Percentiles rank a stretch among this genome's conserved stretches.
Evolutionary conservation across 257 asterid species (phyloP).

Genomic region (Nicotiana otophora): DNA sequence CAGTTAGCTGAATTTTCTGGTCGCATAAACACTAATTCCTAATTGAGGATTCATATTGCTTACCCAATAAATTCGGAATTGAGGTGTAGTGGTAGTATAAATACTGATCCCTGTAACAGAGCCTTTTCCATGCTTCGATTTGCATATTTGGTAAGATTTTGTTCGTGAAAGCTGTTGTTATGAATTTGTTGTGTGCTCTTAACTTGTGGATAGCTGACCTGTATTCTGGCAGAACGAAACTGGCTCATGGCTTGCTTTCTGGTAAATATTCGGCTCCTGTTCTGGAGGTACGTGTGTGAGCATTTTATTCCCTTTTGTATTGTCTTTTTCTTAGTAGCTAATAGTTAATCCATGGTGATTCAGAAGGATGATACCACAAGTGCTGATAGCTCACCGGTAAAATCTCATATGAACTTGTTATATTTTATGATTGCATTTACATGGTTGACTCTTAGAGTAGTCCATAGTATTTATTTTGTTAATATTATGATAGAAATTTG

Average conservation of each 20-base stretch:
- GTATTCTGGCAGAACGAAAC: slow-evolving; percentile 59
- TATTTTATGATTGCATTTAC: neutral
- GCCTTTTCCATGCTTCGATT: neutral
- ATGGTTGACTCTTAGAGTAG: neutral
- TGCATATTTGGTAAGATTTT: neutral
- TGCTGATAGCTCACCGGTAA: slow-evolving; percentile 14
- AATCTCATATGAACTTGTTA: neutral
- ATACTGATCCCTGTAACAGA: neutral
- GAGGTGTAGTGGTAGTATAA: neutral
- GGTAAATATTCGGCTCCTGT: slow-evolving; percentile 82
- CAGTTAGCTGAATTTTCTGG: slow-evolving; percentile 1
- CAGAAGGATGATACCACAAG: slow-evolving; percentile 46
- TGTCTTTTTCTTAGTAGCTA: neutral
- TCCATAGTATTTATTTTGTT: neutral
- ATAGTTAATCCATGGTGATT: slow-evolving; percentile 5
- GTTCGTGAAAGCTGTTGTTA: neutral
- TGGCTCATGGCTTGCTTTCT: slow-evolving; percentile 96
- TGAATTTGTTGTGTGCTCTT: neutral
- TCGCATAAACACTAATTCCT: neutral
- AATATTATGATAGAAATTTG: neutral
- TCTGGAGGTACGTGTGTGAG: slow-evolving; percentile 44
- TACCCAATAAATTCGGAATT: neutral
- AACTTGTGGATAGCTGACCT: slow-evolving; percentile 13
- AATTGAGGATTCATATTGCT: neutral
- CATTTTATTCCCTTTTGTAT: neutral